phyloP scores from a whole-genome alignment of 176 grass and related monocot genomes.

The Musa troglodytarum region DNA sequence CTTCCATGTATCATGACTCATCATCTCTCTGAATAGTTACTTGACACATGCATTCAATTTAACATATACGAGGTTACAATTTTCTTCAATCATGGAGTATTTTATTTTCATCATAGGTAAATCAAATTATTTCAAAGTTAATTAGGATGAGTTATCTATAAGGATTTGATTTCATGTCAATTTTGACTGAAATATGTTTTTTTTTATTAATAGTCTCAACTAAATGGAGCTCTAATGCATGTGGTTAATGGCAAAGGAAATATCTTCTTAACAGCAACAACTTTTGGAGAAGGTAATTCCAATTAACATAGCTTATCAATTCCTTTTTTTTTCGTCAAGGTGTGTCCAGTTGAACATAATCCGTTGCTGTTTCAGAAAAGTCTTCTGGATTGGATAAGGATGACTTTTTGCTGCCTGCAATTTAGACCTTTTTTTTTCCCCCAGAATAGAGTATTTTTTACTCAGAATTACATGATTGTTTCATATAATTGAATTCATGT shows the following conservation, averaged over 20 bases:
- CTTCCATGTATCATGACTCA: background rate
- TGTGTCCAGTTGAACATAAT: background rate
- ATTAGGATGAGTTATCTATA: background rate
- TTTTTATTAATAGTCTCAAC: background rate
- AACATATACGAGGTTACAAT: background rate
- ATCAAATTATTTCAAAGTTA: background rate
- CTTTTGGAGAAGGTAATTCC: conserved; percentile 18
- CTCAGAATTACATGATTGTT: background rate
- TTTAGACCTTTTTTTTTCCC: background rate
- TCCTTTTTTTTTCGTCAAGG: background rate
- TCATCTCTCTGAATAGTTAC: background rate
- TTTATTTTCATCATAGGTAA: background rate
- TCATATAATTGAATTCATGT: background rate
- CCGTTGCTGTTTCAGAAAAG: background rate
- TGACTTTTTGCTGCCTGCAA: background rate
- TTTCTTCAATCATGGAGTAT: background rate
- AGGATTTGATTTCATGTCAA: background rate
- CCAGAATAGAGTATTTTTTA: background rate
- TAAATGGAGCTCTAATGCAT: conserved; percentile 18
- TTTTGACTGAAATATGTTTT: conserved; percentile 3
- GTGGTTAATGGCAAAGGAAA: conserved; percentile 15
- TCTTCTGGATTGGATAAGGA: background rate
- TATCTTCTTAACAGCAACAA: conserved; percentile 9
- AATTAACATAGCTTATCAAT: background rate
- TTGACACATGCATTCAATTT: background rate